Evolutionary conservation across 1,139 yeast species (phyloP).

Genomic region (Scheffersomyces segobiensis): DNA sequence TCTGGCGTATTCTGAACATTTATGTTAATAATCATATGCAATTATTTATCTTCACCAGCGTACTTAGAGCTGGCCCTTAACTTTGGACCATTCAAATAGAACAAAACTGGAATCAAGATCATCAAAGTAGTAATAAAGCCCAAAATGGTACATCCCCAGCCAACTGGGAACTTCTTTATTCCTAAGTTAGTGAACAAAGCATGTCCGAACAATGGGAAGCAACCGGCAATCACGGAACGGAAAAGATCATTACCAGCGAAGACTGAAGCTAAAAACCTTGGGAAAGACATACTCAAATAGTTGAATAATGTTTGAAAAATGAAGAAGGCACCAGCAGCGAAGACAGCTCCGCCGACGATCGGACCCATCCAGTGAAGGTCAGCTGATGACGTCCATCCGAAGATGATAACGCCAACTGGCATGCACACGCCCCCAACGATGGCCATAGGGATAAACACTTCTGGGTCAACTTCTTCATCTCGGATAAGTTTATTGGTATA

Average conservation of each 20-base stretch:
- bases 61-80: conserved; percentile 49
- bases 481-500: conserved; percentile 26
- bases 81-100: conserved; percentile 50
- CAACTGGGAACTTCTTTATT: conserved; percentile 53
- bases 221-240: conserved; percentile 56
- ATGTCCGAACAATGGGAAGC: conserved; percentile 62
- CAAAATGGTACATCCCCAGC: conserved; percentile 53
- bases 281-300: conserved; percentile 36
- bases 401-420: conserved; percentile 48
- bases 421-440: conserved; percentile 42
- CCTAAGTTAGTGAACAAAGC: conserved; percentile 47
- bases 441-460: conserved; percentile 43
- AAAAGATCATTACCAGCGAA: conserved; percentile 57
- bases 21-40: not conserved
- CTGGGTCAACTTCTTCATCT: conserved; percentile 32
- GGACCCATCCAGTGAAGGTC: conserved; percentile 46
- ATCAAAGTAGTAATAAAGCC: conserved; percentile 43
- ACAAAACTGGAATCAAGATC: conserved; percentile 47
- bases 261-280: conserved; percentile 53
- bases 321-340: conserved; percentile 37
- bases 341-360: conserved; percentile 41
- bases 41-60: conserved; percentile 18
- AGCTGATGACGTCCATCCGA: conserved; percentile 50
- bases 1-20: not conserved
- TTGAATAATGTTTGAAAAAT: conserved; percentile 43